Evolutionary conservation across 2,329 filamentous ascomycete genomes (phyloP).

Genomic region (Coleophoma crateriformis): DNA sequence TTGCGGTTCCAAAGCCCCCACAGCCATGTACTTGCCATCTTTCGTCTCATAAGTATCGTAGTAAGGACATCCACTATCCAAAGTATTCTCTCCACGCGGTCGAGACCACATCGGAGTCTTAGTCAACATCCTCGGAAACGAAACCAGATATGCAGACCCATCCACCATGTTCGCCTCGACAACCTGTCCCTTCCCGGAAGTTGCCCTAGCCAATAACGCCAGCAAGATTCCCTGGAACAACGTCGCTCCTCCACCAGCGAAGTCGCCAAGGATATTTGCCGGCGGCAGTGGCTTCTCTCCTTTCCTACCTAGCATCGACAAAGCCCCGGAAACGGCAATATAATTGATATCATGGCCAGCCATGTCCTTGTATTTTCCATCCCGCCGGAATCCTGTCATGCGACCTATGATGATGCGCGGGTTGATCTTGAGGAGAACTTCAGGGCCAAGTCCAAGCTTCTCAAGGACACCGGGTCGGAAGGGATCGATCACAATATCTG

Average conservation of each 20-base stretch:
- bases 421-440: constrained; percentile 60
- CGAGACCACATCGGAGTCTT: constrained; percentile 57
- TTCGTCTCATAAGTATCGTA: constrained; percentile 86
- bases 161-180: constrained; percentile 98
- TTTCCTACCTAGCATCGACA: constrained; percentile 68
- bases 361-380: constrained; percentile 82
- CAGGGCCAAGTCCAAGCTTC: constrained; percentile 71
- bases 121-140: constrained; percentile 65
- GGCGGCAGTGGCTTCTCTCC: constrained; percentile 72
- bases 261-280: constrained; percentile 81
- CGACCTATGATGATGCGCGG: constrained; percentile 74
- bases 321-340: constrained; percentile 77
- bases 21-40: constrained; percentile 74
- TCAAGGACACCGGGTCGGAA: constrained; percentile 90
- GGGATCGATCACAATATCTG: constrained; percentile 86
- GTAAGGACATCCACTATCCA: constrained; percentile 83
- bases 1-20: constrained; percentile 85
- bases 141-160: constrained; percentile 72
- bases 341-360: constrained; percentile 97
- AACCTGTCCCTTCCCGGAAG: constrained; percentile 70
- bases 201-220: constrained; percentile 63
- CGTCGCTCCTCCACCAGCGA: constrained; percentile 80
- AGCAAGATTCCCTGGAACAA: constrained; percentile 79
- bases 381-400: constrained; percentile 84
- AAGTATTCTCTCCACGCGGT: constrained; percentile 66